A percentile compares a stretch with the other conserved stretches of the same genome.
These are phyloP conservation scores for Moringa oleifera DNA, from an alignment of 345 rosid species.

Conservation along the genomic window DNA sequence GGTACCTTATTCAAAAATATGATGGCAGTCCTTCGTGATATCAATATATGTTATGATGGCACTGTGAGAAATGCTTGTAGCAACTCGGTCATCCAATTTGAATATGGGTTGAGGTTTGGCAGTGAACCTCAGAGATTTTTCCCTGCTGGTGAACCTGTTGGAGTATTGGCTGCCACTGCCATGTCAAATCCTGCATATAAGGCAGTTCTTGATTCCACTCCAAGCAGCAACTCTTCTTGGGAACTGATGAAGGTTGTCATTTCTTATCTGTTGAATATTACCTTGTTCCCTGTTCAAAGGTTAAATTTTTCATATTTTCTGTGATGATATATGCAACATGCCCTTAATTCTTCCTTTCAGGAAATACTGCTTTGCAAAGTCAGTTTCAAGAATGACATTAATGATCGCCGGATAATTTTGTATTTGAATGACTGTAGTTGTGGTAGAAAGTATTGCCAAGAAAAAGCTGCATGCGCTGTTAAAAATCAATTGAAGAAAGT, in stretches of 20 bases:
- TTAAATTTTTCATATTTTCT: neutral
- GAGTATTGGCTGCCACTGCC: constrained; percentile 95
- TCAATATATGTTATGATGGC: constrained; percentile 82
- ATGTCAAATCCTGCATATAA: constrained; percentile 98
- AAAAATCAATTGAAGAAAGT: constrained; percentile 75
- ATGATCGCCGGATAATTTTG: constrained; percentile 70
- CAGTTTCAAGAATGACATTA: constrained; percentile 57
- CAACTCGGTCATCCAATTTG: constrained; percentile 80
- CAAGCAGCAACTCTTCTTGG: constrained; percentile 92
- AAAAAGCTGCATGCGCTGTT: constrained; percentile 61
- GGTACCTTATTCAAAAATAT: constrained; percentile 90
- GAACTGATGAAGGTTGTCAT: constrained; percentile 85
- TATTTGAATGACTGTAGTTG: constrained; percentile 69
- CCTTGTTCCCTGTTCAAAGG: neutral
- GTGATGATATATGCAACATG: neutral
- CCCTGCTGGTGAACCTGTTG: constrained; percentile 96
- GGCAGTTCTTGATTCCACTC: constrained; percentile 93
- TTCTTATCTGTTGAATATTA: neutral
- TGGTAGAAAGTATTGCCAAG: constrained; percentile 72
- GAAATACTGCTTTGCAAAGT: constrained; percentile 86
- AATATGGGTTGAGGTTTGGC: constrained; percentile 56
- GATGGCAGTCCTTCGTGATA: constrained; percentile 96
- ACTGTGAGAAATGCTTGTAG: constrained; percentile 83
- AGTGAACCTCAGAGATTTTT: constrained; percentile 38
- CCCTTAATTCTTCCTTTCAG: constrained; percentile 31